These are phyloP conservation scores for Metarhizium brunneum DNA, from an alignment of 2,329 filamentous ascomycete genomes.

Conservation along the genomic window DNA sequence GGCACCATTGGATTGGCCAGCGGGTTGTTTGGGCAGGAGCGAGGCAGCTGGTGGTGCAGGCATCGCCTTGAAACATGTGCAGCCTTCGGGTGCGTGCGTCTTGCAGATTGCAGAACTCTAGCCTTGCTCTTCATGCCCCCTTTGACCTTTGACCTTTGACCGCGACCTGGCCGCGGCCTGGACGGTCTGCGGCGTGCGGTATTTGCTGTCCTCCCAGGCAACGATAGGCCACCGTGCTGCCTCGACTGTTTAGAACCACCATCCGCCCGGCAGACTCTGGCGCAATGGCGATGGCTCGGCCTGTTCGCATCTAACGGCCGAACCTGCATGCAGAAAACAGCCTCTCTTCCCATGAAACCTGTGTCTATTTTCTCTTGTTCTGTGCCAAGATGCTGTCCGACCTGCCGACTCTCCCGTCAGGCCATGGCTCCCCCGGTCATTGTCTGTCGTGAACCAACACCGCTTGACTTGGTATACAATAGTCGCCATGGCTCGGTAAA, in stretches of 20 bases:
- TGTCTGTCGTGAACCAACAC: background rate
- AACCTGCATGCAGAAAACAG: background rate
- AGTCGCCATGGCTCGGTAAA: background rate
- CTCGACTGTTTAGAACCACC: background rate
- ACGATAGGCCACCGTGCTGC: background rate
- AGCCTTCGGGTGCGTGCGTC: conserved; percentile 4
- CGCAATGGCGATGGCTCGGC: no score
- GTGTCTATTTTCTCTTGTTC: background rate
- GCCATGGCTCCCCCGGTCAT: background rate
- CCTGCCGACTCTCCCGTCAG: background rate
- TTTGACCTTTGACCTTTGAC: background rate
- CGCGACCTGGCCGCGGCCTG: background rate
- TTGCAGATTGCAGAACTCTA: background rate
- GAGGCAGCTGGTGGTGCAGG: background rate
- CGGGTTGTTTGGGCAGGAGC: no score
- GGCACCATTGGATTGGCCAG: no score
- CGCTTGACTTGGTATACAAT: background rate
- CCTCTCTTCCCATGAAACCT: background rate
- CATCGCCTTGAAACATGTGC: background rate
- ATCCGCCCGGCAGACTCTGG: no score
- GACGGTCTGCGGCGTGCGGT: background rate
- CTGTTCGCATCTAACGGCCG: background rate
- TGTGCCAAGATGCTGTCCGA: background rate
- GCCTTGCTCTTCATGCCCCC: no score
- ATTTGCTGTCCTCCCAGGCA: background rate